Percentiles rank a stretch among this genome's conserved stretches.
Conservation (phyloP, 192 early-diverging fungal species). For the Pecoramyces ruminantium region DNA sequence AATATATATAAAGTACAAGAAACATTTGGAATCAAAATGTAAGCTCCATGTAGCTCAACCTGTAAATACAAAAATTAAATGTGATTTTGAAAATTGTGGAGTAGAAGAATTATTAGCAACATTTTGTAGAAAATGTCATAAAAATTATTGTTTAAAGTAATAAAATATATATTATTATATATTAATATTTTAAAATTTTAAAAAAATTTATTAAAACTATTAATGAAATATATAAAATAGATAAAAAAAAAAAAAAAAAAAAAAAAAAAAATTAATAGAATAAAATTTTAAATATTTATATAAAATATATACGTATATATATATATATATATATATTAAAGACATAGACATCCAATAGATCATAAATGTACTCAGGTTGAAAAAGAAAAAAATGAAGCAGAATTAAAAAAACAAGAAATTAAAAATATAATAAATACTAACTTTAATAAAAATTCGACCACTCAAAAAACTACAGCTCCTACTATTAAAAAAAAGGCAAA, state of each 20-base stretch:
- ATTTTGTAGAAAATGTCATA: neutral
- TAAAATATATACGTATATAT: no score
- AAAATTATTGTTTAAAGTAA: neutral
- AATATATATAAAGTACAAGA: neutral
- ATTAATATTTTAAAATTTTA: no score
- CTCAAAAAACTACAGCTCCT: neutral
- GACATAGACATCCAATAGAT: neutral
- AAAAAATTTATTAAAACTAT: no score
- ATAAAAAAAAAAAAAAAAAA: no score
- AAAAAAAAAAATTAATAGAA: no score
- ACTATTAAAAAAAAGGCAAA: neutral
- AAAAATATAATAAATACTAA: neutral
- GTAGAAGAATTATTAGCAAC: neutral
- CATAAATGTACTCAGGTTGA: neutral
- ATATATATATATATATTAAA: no score
- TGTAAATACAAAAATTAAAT: neutral
- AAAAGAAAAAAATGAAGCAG: neutral
- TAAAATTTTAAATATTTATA: no score
- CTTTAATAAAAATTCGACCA: neutral
- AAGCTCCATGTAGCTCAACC: neutral
- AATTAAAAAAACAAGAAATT: neutral
- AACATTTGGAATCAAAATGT: neutral
- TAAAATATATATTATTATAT: no score
- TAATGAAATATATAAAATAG: no score
- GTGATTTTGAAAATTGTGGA: neutral